Percentiles rank a stretch among this genome's conserved stretches.
These are phyloP conservation scores for Mortierella sp. DNA, from an alignment of 371 early-diverging fungal species.

Conservation along the genomic window DNA sequence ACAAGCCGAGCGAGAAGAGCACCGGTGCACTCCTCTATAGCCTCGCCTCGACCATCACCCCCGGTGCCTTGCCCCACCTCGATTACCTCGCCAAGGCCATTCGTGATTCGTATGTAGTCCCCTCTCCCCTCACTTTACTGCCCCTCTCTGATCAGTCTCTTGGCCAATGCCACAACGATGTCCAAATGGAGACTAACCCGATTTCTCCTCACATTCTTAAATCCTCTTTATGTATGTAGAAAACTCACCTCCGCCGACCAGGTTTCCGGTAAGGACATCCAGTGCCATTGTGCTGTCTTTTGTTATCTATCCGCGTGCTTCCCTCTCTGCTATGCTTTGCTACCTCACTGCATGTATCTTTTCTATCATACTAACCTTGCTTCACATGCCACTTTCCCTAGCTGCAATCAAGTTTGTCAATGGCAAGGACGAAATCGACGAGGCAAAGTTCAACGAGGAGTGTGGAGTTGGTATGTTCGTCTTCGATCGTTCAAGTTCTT, in stretches of 20 bases:
- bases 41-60: slow-evolving; percentile 88
- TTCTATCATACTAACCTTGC: not conserved
- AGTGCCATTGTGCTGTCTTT: not conserved
- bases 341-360: slow-evolving; percentile 1
- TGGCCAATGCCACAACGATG: too few species aligned
- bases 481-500: not conserved
- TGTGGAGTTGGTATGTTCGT: slow-evolving; percentile 90
- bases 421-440: slow-evolving; percentile 65
- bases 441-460: slow-evolving; percentile 78
- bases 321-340: too few species aligned
- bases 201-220: too few species aligned
- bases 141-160: too few species aligned
- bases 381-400: slow-evolving; percentile 29
- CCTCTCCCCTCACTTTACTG: too few species aligned
- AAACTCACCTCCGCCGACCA: slow-evolving; percentile 87
- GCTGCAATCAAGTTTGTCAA: slow-evolving; percentile 92
- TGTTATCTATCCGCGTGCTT: slow-evolving; percentile 29
- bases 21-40: slow-evolving; percentile 85
- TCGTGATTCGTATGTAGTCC: slow-evolving; percentile 58
- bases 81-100: slow-evolving; percentile 84
- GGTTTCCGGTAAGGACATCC: slow-evolving; percentile 78
- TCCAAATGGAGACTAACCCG: too few species aligned
- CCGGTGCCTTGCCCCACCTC: slow-evolving; percentile 78
- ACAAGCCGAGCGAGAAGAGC: slow-evolving; percentile 68
- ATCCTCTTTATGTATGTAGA: too few species aligned